These are phyloP conservation scores for Phylloporus sp. DNA, from an alignment of 768 basidiomycete species.

Conservation along the genomic window DNA sequence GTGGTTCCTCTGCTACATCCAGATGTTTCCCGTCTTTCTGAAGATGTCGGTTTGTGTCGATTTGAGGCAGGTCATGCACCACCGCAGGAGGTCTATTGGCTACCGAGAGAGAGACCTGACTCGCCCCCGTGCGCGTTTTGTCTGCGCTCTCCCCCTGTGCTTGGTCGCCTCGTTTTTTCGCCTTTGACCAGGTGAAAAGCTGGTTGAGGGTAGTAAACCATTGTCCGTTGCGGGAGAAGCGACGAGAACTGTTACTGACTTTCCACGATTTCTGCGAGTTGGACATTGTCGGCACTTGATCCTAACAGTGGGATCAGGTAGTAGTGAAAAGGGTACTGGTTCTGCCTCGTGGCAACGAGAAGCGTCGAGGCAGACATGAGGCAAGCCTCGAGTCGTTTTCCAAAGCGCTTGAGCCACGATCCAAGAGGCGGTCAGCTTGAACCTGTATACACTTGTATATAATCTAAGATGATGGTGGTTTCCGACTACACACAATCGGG, in stretches of 20 bases:
- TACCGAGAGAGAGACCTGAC: background rate
- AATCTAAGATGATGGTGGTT: too few species aligned
- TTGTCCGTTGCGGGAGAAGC: too few species aligned
- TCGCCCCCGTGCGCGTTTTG: background rate
- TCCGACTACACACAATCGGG: too few species aligned
- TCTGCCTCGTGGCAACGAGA: too few species aligned
- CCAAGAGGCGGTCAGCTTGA: too few species aligned
- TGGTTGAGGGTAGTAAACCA: background rate
- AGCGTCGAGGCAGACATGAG: too few species aligned
- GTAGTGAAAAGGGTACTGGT: too few species aligned
- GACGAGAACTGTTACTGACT: background rate
- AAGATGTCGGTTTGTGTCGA: background rate
- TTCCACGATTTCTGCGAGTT: background rate
- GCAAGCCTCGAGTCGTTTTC: too few species aligned
- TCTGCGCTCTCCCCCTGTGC: background rate
- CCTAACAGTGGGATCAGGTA: background rate
- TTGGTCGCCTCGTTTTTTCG: background rate
- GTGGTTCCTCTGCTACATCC: background rate
- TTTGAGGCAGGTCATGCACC: background rate
- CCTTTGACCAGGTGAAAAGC: background rate
- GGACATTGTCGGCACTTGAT: background rate
- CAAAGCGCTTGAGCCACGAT: too few species aligned
- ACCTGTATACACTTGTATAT: too few species aligned
- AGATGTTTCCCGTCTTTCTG: too few species aligned
- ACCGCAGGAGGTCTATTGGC: background rate